A percentile compares a stretch with the other conserved stretches of the same genome.
These are phyloP conservation scores for Anisogramma anomala DNA, from an alignment of 2,329 filamentous ascomycete species.

Conservation along the genomic window DNA sequence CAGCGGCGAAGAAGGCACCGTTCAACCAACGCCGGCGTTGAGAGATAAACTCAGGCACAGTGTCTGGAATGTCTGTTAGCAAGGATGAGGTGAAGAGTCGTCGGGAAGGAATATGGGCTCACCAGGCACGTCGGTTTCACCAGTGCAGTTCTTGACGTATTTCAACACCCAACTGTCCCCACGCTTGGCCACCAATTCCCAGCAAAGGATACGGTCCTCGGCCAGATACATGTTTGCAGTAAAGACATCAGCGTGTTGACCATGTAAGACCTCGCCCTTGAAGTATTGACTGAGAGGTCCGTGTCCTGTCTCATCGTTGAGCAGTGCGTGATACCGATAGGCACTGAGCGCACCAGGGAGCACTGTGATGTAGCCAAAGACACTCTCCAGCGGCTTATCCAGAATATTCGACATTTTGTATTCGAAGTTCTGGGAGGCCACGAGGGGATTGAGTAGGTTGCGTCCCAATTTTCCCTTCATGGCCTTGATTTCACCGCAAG, in stretches of 20 bases:
- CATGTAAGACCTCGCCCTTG: constrained; percentile 95
- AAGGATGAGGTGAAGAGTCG: too few species aligned
- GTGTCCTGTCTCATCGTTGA: constrained; percentile 93
- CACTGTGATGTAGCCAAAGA: constrained; percentile 97
- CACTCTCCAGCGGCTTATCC: constrained; percentile 91
- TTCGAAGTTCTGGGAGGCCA: constrained; percentile 97
- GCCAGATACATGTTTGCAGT: constrained; percentile 94
- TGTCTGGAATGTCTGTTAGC: constrained; percentile 43
- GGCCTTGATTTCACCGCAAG: constrained; percentile 94
- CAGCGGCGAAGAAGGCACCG: constrained; percentile 94
- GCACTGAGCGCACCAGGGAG: constrained; percentile 89
- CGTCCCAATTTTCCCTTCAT: constrained; percentile 80
- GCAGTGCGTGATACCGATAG: constrained; percentile 88
- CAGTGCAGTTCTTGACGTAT: constrained; percentile 92
- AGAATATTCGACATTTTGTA: constrained; percentile 99
- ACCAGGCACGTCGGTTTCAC: constrained; percentile 96
- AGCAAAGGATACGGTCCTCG: constrained; percentile 81
- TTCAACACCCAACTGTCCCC: constrained; percentile 95
- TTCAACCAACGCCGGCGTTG: constrained; percentile 96
- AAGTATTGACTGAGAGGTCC: constrained; percentile 96
- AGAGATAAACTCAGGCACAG: constrained; percentile 92
- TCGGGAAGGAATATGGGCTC: not conserved
- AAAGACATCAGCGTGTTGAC: constrained; percentile 91
- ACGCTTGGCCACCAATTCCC: constrained; percentile 91
- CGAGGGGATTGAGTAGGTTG: constrained; percentile 82